Conservation (phyloP, 331 rosid genomes). For the Pyracantha coccinea region DNA sequence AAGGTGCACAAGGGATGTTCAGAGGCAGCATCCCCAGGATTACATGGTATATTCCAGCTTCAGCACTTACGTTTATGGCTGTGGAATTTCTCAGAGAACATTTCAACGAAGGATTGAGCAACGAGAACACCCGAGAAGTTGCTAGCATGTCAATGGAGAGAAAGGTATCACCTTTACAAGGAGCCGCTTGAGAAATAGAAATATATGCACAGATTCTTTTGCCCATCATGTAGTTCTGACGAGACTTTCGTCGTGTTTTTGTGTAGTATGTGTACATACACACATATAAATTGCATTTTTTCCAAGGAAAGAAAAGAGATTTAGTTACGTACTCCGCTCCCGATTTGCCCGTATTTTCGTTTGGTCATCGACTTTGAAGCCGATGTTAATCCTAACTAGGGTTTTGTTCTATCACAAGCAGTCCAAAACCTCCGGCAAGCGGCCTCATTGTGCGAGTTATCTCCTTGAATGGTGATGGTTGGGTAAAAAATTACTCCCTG, state of each 20-base stretch:
- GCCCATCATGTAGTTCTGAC: neutral
- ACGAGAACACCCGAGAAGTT: conserved; percentile 24
- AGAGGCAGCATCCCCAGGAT: conserved; percentile 81
- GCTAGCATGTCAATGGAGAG: conserved; percentile 40
- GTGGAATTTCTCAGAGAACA: conserved; percentile 78
- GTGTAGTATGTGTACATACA: neutral
- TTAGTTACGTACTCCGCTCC: no score
- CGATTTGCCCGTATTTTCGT: no score
- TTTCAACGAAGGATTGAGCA: conserved; percentile 37
- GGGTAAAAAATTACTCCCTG: no score
- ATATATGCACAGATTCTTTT: neutral
- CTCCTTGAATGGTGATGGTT: no score
- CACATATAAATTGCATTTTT: neutral
- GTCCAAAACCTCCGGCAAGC: no score
- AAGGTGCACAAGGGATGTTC: conserved; percentile 70
- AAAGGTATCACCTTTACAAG: conserved; percentile 30
- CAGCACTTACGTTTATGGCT: conserved; percentile 87
- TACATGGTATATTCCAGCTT: conserved; percentile 86
- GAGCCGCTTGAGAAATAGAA: conserved; percentile 20
- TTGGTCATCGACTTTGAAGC: no score
- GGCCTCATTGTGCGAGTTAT: no score
- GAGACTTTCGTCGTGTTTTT: no score
- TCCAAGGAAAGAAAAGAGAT: no score
- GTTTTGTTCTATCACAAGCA: no score
- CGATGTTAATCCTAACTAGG: no score